Conservation (phyloP, 2,329 filamentous ascomycete species). For the Diplocarpon rosae region DNA sequence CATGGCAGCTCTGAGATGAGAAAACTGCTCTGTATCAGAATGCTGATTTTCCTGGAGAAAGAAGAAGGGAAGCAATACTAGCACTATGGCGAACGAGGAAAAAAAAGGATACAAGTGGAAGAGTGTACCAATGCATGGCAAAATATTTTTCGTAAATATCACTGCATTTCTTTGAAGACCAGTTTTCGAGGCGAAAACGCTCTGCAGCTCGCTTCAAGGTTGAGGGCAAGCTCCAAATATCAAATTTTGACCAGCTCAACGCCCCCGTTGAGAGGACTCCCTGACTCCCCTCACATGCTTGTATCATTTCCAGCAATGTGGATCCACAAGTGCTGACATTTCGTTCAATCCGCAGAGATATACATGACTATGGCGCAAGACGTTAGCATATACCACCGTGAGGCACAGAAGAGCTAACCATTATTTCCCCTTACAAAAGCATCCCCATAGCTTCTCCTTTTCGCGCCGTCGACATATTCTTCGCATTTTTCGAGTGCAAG, state of each 20-base stretch:
- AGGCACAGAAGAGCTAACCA: conserved; percentile 40
- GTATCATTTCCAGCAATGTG: neutral
- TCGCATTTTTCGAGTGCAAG: conserved; percentile 94
- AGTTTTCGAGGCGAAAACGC: no score
- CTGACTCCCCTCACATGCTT: conserved; percentile 8
- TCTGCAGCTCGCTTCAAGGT: no score
- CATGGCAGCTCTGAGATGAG: no score
- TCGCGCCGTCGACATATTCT: conserved; percentile 77
- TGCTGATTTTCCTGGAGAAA: no score
- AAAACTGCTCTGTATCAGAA: no score
- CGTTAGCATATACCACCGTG: conserved; percentile 1
- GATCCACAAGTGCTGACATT: neutral
- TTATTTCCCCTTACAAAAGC: conserved; percentile 96
- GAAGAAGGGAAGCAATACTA: no score
- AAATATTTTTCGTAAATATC: no score
- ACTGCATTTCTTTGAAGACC: no score
- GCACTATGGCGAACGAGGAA: no score
- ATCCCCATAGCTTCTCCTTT: conserved; percentile 79
- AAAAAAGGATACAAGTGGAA: no score
- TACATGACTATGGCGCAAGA: conserved; percentile 24
- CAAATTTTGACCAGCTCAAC: neutral
- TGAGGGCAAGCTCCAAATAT: neutral
- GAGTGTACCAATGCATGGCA: no score
- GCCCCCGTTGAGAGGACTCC: conserved; percentile 4
- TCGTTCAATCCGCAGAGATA: conserved; percentile 25